Evolutionary conservation across 2,329 filamentous ascomycete species (phyloP), one percentile per base, ranked within the genome.

Genomic region (Corniculantispora saksenae): DNA sequence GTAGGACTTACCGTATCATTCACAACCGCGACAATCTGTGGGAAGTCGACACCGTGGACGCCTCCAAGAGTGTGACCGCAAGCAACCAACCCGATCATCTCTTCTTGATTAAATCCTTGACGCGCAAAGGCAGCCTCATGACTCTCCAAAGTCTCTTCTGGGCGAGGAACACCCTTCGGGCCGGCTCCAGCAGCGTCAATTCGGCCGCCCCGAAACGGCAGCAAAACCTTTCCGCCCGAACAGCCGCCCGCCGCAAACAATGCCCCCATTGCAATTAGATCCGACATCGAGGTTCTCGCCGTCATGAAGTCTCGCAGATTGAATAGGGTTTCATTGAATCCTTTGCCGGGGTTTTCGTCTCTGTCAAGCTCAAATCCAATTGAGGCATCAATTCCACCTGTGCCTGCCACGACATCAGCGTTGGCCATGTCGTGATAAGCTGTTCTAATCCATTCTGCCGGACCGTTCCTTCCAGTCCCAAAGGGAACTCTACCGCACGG

Each of bases 381-480:
- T 15, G 73, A 75, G 9, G 71, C 73, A 63, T 76, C 74, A 2
- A 76, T 67, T 23, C 74, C 74, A 27, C 74, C 74, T 2, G 66
- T 67, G 17, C 73, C 74, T 1, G 68, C 63, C 2, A 63, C 67
- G 10, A 68, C 70, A 65, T 76, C 69, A 15, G 71, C 68, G 8
- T 72, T 76, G 29, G 70, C 69, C 29, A 72, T 71, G 64, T 76
- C 74, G 59, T 76, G 74, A 66, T 73, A 76, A 6, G 71, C 72
- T 5, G 73, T 75, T 4, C 74, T 71, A 45, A 76, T 68, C 74
- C 73, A 76, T 68, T 76, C 74, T 5, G 72, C 74, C 3, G 73
- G 62, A 23, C 64, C 62, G 54, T 69, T 70, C 38, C 66, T 61
- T 19, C 71, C 68, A 10, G 68, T 68, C 9, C 66, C 64, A 69